Evolutionary conservation across 768 basidiomycete species (phyloP).

Genomic region (Serendipita sp.): DNA sequence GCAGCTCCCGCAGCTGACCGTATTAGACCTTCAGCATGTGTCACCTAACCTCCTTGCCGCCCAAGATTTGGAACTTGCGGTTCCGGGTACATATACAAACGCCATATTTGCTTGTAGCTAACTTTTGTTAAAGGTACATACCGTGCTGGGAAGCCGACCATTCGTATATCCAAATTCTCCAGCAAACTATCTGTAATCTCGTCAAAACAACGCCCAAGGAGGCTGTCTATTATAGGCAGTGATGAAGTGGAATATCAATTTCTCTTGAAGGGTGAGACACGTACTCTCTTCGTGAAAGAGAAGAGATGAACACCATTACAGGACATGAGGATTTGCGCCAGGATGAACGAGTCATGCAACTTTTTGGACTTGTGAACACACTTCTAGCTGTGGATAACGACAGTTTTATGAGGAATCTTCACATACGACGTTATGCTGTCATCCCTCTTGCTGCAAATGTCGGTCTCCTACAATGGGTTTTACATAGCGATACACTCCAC

Average conservation of each 20-base stretch:
- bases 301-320: slow-evolving; percentile 17
- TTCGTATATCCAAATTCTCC: slow-evolving; percentile 69
- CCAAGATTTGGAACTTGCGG: slow-evolving; percentile 81
- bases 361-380: slow-evolving; percentile 93
- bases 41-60: slow-evolving; percentile 83
- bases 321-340: slow-evolving; percentile 98
- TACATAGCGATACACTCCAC: slow-evolving; percentile 88
- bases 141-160: slow-evolving; percentile 67
- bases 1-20: slow-evolving; percentile 72
- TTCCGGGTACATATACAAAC: slow-evolving; percentile 50
- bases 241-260: slow-evolving; percentile 93
- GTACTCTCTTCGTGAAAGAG: neutral
- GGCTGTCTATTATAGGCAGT: slow-evolving; percentile 69
- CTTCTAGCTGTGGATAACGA: slow-evolving; percentile 81
- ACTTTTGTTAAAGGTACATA: slow-evolving; percentile 52
- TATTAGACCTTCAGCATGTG: slow-evolving; percentile 90
- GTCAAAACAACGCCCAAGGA: slow-evolving; percentile 91
- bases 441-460: slow-evolving; percentile 93
- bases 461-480: slow-evolving; percentile 88
- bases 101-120: neutral
- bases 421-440: slow-evolving; percentile 83
- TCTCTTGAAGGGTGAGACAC: slow-evolving; percentile 56
- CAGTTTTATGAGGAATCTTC: slow-evolving; percentile 89
- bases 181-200: slow-evolving; percentile 85
- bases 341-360: slow-evolving; percentile 97